Evolutionary conservation across 192 early-diverging fungal genomes (phyloP), one percentile per base, ranked within the genome.

Genomic region (Entrophospora sp.): DNA sequence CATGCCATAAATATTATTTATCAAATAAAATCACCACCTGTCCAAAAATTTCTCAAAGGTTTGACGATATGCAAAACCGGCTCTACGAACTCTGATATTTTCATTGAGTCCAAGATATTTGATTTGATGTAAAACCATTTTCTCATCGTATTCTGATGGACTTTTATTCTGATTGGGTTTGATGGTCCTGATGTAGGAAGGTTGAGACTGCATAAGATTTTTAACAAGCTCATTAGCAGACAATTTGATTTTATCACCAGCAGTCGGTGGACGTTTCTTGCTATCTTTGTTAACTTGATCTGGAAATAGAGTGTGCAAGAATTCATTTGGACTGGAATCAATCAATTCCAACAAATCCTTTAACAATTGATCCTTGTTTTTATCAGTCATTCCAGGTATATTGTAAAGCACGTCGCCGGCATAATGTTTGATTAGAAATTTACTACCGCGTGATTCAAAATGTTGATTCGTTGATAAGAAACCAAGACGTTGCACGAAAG

Each of bases 151-250:
- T 67, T 97, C 94, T 5, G 85, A 81, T 1, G 95, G 82, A 31
- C 87, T 86, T 76, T 96, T 95, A 72, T 89, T 94, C 69, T 92
- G 90, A 73, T 99, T 99, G 36, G 97, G 96, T 71, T 99, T 99
- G 75, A 99, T 98, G 45, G 93, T 88, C 64, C 94, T 87, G 42
- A 99, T 95, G 70, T 99, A 99, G 52, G 89, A 91, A 27, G 96
- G 96, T 53, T 89, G 91, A 68, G 93, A 92, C 63, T 88, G 83
- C 95, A 96, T 97, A 61, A 99, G 75, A 66, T 94, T 97, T 16
- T 82, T 83, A 1, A 99, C 95, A 18, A 99, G 81, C 64, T 91
- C 87, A 74, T 94, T 86, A 22, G 84, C 84, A 38, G 83, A 86
- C 12, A 73, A 27, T 78, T 95, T 97, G 74, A 99, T 99, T 71